phyloP scores from a whole-genome alignment of 768 basidiomycete genomes.

The Vararia minispora region DNA sequence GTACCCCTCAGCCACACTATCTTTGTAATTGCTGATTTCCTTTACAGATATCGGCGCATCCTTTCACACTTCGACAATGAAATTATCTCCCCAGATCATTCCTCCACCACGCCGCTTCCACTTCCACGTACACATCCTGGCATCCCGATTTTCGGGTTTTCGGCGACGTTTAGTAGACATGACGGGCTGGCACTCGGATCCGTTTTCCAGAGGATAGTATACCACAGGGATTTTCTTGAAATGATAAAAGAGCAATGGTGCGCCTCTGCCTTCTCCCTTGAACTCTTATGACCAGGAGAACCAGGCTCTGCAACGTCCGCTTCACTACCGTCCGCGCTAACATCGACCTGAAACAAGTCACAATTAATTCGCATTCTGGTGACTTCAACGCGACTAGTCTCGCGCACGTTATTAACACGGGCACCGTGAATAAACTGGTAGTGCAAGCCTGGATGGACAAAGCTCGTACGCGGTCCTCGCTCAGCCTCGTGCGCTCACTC shows the following conservation, averaged over 20 bases:
- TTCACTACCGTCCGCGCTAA: conserved; percentile 76
- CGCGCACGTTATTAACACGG: conserved; percentile 73
- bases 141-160: conserved; percentile 87
- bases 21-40: conserved; percentile 7
- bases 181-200: conserved; percentile 84
- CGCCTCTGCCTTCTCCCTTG: conserved; percentile 3
- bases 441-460: conserved; percentile 81
- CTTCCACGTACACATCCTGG: conserved; percentile 27
- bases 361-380: conserved; percentile 53
- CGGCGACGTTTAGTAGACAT: conserved; percentile 88
- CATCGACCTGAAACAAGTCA: conserved; percentile 58
- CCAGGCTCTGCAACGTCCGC: conserved; percentile 74
- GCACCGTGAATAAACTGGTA: conserved; percentile 63
- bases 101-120: conserved; percentile 18
- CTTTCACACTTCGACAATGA: conserved; percentile 71
- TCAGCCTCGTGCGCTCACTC: neutral
- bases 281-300: too few species aligned
- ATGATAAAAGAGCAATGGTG: conserved; percentile 93
- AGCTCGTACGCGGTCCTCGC: conserved; percentile 41
- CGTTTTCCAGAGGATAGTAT: conserved; percentile 86
- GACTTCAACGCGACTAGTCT: conserved; percentile 78
- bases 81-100: conserved; percentile 43
- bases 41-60: conserved; percentile 62
- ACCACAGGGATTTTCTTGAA: conserved; percentile 80
- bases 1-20: conserved; percentile 17